Conservation (phyloP, 2,329 filamentous ascomycete genomes). For the Fusarium temperatum region DNA sequence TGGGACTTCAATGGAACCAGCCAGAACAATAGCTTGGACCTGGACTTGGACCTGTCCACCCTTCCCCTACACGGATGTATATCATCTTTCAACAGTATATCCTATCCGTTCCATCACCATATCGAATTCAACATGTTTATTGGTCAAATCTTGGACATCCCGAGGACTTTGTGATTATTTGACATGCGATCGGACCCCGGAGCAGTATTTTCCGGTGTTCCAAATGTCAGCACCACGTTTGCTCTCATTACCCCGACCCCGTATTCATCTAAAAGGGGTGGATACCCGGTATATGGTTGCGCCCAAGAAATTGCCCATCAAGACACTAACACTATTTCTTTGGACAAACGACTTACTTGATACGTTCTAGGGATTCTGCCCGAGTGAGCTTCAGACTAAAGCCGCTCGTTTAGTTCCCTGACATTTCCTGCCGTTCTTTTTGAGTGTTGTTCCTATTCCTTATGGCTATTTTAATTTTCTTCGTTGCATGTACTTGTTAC, state of each 20-base stretch:
- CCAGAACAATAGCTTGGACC: neutral
- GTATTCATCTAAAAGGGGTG: neutral
- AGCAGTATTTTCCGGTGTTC: neutral
- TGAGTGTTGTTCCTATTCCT: neutral
- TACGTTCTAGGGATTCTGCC: neutral
- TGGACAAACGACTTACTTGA: neutral
- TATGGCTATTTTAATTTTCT: neutral
- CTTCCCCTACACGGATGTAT: neutral
- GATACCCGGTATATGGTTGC: neutral
- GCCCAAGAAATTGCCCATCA: neutral
- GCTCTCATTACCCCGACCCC: neutral
- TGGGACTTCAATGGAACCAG: neutral
- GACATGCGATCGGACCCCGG: neutral
- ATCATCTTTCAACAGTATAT: neutral
- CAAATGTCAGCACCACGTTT: neutral
- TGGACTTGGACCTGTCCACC: neutral
- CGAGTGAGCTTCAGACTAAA: neutral
- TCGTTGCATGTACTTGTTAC: neutral
- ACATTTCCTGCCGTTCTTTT: neutral
- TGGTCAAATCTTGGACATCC: neutral
- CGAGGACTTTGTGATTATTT: neutral
- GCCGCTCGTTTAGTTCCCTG: neutral
- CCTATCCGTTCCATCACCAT: neutral
- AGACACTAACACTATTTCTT: neutral
- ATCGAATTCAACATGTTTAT: neutral